Evolutionary conservation across 2,329 filamentous ascomycete species (phyloP), one percentile per base, ranked within the genome.

Genomic region (Uncinocarpus reesii): DNA sequence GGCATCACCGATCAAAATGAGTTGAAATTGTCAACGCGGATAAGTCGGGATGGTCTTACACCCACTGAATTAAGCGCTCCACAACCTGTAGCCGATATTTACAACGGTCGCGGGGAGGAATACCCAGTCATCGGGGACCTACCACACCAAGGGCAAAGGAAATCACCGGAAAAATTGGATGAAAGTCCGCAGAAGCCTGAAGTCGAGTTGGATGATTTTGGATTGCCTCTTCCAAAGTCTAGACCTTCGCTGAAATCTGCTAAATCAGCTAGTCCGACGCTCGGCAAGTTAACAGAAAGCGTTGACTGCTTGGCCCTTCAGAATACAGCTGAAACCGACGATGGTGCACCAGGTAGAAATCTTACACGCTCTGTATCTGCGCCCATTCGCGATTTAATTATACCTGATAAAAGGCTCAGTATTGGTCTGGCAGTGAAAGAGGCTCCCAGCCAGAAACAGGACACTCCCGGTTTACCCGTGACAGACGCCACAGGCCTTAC

Each of bases 171-270:
- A 10, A 46, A 38, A 36, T 21, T 7, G 24, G 34, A 46, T 11
- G 23, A 38, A 37, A 31, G 16, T 10, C 15, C 23, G 8, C 13
- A 10, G n/a, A 26, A 36, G 35, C 24, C 24, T 6, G 11, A 16
- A 11, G 45, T n/a, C n/a, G 48, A 51, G 41, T 18, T 53, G 20
- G 51, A 53, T 38, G 51, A 53, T 37, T 53, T 53, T 40, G 51
- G 51, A 15, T 23, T 53, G 20, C 51, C 51, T 20, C 38, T 51
- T 35, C 40, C 48, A 20, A 40, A 46, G 15, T 21, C 38, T 18
- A 45, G 42, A 32, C 31, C 46, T 28, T 35, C 46, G 21, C 20
- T 43, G 28, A 43, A 40, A 8, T 21, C 11, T 5, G 23, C 13
- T 31, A 21, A 15, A 26, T 41, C 44, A 16, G 26, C 28, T 18